A percentile compares a stretch with the other conserved stretches of the same genome.
Conservation (phyloP, 1,139 yeast genomes). For the Kodamaea derodonti region DNA sequence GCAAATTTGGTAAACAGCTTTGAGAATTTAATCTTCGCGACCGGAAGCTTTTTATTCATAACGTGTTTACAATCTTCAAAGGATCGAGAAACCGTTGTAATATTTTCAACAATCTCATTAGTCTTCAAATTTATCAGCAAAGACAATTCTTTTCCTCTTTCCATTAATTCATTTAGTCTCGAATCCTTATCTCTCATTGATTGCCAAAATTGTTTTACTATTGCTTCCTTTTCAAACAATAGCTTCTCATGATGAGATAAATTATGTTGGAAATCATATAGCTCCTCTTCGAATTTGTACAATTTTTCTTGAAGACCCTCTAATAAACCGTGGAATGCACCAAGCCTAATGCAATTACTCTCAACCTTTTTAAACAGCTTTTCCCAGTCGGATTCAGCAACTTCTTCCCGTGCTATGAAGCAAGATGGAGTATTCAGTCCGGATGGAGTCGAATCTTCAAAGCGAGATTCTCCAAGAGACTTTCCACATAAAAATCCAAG, state of each 20-base stretch:
- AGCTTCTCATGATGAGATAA: neutral
- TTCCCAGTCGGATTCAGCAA: slow-evolving; percentile 1
- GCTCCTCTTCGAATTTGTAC: slow-evolving; percentile 4
- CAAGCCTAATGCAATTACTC: neutral
- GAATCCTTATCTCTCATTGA: neutral
- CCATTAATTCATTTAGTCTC: neutral
- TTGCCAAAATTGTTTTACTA: neutral
- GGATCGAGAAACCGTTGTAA: neutral
- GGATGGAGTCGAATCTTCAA: neutral
- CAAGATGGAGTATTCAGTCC: neutral
- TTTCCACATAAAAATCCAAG: neutral
- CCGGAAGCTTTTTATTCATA: neutral
- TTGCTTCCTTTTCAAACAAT: neutral
- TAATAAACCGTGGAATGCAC: neutral
- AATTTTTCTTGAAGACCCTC: slow-evolving; percentile 3
- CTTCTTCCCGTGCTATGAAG: neutral
- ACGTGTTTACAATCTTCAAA: neutral
- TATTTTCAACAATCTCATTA: neutral
- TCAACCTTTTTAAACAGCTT: neutral
- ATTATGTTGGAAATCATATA: slow-evolving; percentile 2
- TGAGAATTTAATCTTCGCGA: neutral
- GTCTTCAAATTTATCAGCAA: neutral
- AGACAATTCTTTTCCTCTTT: neutral
- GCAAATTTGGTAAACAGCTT: neutral
- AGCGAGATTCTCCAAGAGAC: neutral